Percentiles rank a stretch among this genome's conserved stretches.
Conservation (phyloP, 768 basidiomycete species). For the Glaciozyma antarctica region DNA sequence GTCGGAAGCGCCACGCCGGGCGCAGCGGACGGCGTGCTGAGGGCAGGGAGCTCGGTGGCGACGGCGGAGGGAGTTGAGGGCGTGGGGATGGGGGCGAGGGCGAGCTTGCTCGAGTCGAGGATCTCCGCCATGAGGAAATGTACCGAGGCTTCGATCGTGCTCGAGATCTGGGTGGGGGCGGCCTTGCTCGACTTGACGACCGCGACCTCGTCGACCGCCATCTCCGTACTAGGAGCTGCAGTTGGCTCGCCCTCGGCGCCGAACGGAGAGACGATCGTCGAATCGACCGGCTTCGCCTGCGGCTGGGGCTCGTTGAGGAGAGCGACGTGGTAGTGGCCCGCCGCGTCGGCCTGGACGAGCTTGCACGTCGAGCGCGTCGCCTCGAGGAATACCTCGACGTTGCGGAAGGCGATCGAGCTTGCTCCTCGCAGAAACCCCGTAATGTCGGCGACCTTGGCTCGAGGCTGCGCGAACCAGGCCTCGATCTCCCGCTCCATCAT, state of each 20-base stretch:
- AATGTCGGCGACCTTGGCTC: constrained; percentile 53
- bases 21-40: background rate
- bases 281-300: background rate
- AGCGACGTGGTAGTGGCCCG: constrained; percentile 46
- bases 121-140: constrained; percentile 67
- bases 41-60: constrained; percentile 10
- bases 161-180: constrained; percentile 37
- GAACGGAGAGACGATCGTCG: constrained; percentile 25
- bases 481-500: constrained; percentile 78
- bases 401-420: constrained; percentile 69
- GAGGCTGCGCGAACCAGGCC: constrained; percentile 55
- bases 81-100: constrained; percentile 34
- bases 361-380: constrained; percentile 61
- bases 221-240: background rate
- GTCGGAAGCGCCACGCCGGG: background rate
- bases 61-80: background rate
- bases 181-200: constrained; percentile 33
- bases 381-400: constrained; percentile 65
- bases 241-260: constrained; percentile 9
- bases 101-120: constrained; percentile 51
- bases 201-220: constrained; percentile 30
- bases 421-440: constrained; percentile 63
- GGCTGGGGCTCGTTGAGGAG: constrained; percentile 45
- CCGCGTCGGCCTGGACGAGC: constrained; percentile 57
- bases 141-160: constrained; percentile 36